These are phyloP conservation scores for Tetrahymena elliotti DNA, from an alignment of 73 alveolate species.

Conservation along the genomic window DNA sequence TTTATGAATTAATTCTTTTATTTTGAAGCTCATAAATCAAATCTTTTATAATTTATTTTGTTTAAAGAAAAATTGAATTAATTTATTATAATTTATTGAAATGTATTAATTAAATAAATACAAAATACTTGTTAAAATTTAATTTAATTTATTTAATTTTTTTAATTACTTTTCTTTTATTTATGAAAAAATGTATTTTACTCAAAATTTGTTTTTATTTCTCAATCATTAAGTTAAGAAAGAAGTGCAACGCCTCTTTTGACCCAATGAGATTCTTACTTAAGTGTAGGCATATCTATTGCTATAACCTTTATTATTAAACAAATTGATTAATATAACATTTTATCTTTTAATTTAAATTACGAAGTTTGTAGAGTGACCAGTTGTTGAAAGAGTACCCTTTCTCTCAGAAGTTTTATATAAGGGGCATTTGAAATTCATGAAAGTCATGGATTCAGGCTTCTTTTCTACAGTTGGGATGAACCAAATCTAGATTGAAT, in stretches of 20 bases:
- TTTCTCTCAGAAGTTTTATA: conserved; percentile 86
- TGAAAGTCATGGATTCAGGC: conserved; percentile 12
- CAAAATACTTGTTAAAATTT: not conserved
- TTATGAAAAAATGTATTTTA: not conserved
- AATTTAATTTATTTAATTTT: no score
- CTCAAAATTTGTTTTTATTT: not conserved
- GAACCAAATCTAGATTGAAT: not conserved
- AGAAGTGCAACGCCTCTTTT: conserved; percentile 94
- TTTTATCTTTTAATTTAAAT: not conserved
- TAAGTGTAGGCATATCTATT: conserved; percentile 57
- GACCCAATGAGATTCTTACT: conserved; percentile 80
- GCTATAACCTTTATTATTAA: conserved; percentile 54
- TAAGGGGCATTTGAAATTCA: conserved; percentile 79
- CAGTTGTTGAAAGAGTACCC: conserved; percentile 91
- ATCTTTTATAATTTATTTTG: no score
- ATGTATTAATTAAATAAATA: no score
- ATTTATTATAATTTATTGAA: not conserved
- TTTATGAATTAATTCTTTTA: no score
- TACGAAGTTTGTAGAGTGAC: conserved; percentile 91
- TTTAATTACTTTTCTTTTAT: not conserved
- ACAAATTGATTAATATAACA: not conserved
- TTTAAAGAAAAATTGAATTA: no score
- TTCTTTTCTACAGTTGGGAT: conserved; percentile 35
- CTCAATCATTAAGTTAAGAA: conserved; percentile 82
- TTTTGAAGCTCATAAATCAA: no score